A percentile compares a stretch with the other conserved stretches of the same genome.
Conservation (phyloP, 2,329 filamentous ascomycete genomes). For the Ophiostoma ulmi region DNA sequence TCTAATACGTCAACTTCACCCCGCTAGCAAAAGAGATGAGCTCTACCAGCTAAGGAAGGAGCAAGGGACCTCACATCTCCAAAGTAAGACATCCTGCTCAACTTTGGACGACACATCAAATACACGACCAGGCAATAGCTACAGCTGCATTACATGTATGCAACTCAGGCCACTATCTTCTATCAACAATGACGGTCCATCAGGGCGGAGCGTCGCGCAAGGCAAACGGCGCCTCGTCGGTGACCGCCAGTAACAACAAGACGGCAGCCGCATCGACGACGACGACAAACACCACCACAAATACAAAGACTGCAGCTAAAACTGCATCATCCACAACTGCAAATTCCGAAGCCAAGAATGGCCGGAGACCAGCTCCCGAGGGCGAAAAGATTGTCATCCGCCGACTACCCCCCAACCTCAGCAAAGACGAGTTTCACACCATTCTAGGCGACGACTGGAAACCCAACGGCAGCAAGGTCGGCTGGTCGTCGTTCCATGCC, state of each 20-base stretch:
- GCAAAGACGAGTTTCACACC: constrained; percentile 67
- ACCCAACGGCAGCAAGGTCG: constrained; percentile 70
- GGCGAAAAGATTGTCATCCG: constrained; percentile 82
- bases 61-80: not conserved
- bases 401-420: constrained; percentile 79
- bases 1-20: not conserved
- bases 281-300: not conserved
- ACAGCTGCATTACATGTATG: not conserved
- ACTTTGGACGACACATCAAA: not conserved
- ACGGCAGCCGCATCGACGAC: not conserved
- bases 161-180: not conserved
- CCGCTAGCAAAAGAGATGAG: constrained; percentile 4
- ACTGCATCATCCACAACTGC: not conserved
- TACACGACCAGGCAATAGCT: not conserved
- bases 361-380: constrained; percentile 33
- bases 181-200: constrained; percentile 25
- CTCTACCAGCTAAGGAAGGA: not conserved
- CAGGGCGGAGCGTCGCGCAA: constrained; percentile 36
- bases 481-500: constrained; percentile 66
- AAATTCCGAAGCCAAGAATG: not conserved
- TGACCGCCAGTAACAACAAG: constrained; percentile 26
- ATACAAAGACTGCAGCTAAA: not conserved
- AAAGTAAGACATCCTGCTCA: not conserved
- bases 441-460: constrained; percentile 78
- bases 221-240: constrained; percentile 50